These are phyloP conservation scores for Lachnellula arida DNA, from an alignment of 2,329 filamentous ascomycete species.

Conservation along the genomic window DNA sequence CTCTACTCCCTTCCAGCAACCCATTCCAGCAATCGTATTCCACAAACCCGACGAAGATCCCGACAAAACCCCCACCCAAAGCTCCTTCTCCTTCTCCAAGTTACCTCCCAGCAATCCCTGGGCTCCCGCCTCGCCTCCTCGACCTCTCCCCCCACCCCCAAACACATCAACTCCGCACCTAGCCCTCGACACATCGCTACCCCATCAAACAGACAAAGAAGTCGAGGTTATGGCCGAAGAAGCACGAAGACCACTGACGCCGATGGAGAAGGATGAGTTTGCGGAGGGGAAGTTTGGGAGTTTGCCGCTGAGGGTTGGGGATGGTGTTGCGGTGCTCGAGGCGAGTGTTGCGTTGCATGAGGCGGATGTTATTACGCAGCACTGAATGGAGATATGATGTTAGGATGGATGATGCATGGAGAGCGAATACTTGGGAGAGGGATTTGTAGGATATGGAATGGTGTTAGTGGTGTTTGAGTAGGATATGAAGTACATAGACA, in stretches of 20 bases:
- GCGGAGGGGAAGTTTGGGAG: conserved; percentile 33
- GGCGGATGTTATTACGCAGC: conserved; percentile 40
- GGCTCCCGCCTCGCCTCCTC: background rate
- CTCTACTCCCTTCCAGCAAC: background rate
- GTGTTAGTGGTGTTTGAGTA: too few species aligned
- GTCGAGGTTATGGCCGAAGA: background rate
- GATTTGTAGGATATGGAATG: too few species aligned
- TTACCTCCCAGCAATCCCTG: background rate
- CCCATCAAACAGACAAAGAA: conserved; percentile 10
- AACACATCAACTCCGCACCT: background rate
- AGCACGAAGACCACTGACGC: conserved; percentile 8
- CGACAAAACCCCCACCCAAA: background rate
- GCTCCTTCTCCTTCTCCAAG: background rate
- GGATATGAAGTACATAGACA: too few species aligned
- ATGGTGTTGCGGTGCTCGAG: conserved; percentile 52
- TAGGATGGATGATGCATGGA: too few species aligned
- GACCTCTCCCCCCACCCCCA: background rate
- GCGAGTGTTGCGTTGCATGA: conserved; percentile 47
- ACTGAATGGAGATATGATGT: conserved; percentile 5
- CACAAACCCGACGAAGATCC: background rate
- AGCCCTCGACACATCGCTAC: conserved; percentile 5
- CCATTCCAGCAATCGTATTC: background rate
- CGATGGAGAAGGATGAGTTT: conserved; percentile 32
- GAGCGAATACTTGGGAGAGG: too few species aligned
- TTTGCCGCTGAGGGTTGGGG: conserved; percentile 43